Evolutionary conservation across 805 yeast species (phyloP).

Genomic region (Candida arabinofermentans): DNA sequence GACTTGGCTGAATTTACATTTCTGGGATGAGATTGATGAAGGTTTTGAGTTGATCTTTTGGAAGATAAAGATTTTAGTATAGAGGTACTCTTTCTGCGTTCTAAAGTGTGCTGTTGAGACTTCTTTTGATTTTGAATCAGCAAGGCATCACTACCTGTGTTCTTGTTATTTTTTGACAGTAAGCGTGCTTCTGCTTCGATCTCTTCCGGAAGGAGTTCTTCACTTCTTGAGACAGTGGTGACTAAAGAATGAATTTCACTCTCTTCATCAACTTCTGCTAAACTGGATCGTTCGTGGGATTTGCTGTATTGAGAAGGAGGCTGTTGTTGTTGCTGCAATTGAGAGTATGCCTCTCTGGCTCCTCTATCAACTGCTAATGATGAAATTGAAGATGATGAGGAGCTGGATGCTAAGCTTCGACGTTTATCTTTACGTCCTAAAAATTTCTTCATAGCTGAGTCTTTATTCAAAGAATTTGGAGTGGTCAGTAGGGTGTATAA

Average conservation of each 20-base stretch:
- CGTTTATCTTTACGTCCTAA: conserved; percentile 29
- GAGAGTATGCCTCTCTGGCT: neutral
- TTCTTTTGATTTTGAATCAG: conserved; percentile 4
- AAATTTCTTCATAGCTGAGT: conserved; percentile 28
- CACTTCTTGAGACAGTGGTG: neutral
- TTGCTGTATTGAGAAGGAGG: neutral
- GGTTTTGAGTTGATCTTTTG: conserved; percentile 9
- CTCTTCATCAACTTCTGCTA: conserved; percentile 9
- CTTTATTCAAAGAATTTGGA: neutral
- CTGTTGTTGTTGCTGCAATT: neutral
- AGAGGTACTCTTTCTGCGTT: conserved; percentile 6
- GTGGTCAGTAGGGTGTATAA: too few species aligned
- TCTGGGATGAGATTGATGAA: conserved; percentile 9
- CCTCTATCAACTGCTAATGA: conserved; percentile 3
- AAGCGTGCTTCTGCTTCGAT: conserved; percentile 2
- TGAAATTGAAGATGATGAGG: conserved; percentile 4
- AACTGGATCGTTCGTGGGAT: conserved; percentile 1
- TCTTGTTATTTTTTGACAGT: conserved; percentile 1
- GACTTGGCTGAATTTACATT: neutral
- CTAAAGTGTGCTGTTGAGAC: neutral
- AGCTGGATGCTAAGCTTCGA: conserved; percentile 10
- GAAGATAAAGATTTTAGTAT: conserved; percentile 17
- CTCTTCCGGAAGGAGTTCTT: neutral
- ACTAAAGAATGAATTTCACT: conserved; percentile 2
- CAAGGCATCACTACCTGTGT: too few species aligned